Percentiles rank a stretch among this genome's conserved stretches.
Conservation (phyloP, 306 rosid genomes). For the Gillenia trifoliata region DNA sequence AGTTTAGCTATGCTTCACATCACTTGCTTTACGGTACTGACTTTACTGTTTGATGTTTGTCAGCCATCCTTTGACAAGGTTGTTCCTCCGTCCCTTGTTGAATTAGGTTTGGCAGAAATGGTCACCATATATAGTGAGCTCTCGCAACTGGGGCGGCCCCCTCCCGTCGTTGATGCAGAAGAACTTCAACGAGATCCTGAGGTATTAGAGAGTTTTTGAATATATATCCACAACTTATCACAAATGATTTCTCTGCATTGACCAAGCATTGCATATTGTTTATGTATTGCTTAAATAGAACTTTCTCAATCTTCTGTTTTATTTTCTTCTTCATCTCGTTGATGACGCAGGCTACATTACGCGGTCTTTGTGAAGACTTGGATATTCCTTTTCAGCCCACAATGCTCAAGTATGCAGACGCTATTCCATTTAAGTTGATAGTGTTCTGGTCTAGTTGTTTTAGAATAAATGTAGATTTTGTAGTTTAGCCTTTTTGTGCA, state of each 20-base stretch:
- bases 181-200: constrained; percentile 68
- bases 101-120: constrained; percentile 69
- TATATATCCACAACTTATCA: not conserved
- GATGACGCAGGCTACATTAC: constrained; percentile 50
- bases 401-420: constrained; percentile 54
- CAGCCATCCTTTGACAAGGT: constrained; percentile 82
- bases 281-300: not conserved
- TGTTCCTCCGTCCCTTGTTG: constrained; percentile 59
- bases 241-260: not conserved
- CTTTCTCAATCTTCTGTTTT: not conserved
- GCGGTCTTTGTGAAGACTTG: constrained; percentile 65
- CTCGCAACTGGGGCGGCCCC: constrained; percentile 52
- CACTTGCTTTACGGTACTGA: constrained; percentile 17
- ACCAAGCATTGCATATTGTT: not conserved
- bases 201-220: constrained; percentile 32
- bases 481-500: not conserved
- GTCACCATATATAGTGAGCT: constrained; percentile 62
- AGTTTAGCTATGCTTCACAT: not conserved
- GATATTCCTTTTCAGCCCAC: constrained; percentile 62
- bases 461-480: not conserved
- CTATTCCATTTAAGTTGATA: too few relatives aligned
- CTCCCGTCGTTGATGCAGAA: constrained; percentile 62
- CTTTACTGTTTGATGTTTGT: constrained; percentile 9
- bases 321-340: constrained; percentile 13
- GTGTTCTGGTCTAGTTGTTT: not conserved